phyloP scores from a whole-genome alignment of 225 moss, liverwort and hornwort genomes.

The Marchantia polymorpha region DNA sequence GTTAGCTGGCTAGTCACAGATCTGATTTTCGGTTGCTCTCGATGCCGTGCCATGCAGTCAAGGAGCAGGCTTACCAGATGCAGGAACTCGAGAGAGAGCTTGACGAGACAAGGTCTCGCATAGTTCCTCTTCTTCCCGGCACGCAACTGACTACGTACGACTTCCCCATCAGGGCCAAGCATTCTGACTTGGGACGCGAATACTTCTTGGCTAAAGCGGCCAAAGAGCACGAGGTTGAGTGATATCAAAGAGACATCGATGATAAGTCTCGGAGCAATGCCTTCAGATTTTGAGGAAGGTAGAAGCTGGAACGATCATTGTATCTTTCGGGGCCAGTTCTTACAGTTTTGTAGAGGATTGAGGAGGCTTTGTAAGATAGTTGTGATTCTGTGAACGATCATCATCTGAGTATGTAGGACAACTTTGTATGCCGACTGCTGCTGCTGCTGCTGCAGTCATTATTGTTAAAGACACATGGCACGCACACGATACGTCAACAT shows the following conservation, averaged over 20 bases:
- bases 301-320: neutral
- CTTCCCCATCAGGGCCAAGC: constrained; percentile 35
- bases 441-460: too few relatives aligned
- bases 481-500: too few relatives aligned
- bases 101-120: constrained; percentile 27
- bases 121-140: constrained; percentile 41
- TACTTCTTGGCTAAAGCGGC: constrained; percentile 1
- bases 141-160: constrained; percentile 23
- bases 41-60: constrained; percentile 24
- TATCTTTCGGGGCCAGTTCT: neutral
- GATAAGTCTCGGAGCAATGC: neutral
- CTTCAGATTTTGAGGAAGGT: neutral
- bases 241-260: neutral
- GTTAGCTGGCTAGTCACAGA: too few relatives aligned
- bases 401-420: neutral
- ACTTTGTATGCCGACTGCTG: neutral
- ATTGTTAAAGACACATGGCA: too few relatives aligned
- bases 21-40: too few relatives aligned
- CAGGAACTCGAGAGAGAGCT: constrained; percentile 31
- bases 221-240: neutral
- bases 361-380: constrained; percentile 8
- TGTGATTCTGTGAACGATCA: too few relatives aligned
- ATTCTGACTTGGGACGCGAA: constrained; percentile 25
- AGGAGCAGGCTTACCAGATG: constrained; percentile 33
- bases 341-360: neutral